Evolutionary conservation across 108 stramenopile species (phyloP), one percentile per base, ranked within the genome.

Genomic region (Pseudonitzschia pungens): DNA sequence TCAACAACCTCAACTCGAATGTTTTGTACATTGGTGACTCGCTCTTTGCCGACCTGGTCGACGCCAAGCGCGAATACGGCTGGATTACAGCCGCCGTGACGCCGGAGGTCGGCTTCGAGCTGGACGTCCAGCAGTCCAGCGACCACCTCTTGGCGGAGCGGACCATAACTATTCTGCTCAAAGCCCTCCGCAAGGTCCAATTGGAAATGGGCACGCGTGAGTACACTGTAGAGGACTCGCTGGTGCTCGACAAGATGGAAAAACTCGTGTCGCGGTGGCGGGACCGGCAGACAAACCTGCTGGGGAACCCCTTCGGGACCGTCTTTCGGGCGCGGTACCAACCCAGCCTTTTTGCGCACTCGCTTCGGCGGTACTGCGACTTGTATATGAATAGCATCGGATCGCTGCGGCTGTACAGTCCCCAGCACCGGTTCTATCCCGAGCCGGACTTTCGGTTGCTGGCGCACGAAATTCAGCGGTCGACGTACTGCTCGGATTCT

Each of bases 1-100:
- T 69, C 60, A 76, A 54, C 31, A 48, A 36, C 6, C 40, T 91
- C 31, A 81, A 79, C 28, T 82, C 93, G 10, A 87, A 85, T 45
- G 97, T 98, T 0, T 77, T 99, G 70, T 99, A 97, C 76, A 86
- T 99, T 66, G 98, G 98, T 22, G 98, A 99, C 69, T 95, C 94
- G 29, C 78, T 99, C 16, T 97, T 97, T 83, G 97, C 98, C n/a
- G 97, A 99, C 86, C 74, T 99, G 41, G 97, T 98, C 11, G 96
- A 97, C 72, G 97, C 96, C 12, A 96, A 97, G 44, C 88, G 92
- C 16, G 91, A 93, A 70, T 93, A 83, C 63, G 91, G 92, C 5
- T 96, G 95, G 95, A 90, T 82, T 21, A 96, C 95, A 22, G 95
- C 91, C n/a, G 95, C 91, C 21, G 92, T 96, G 15, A 87, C 89